phyloP scores from a whole-genome alignment of 495 filamentous ascomycete genomes.

The Pseudoneurospora amorphoporcata region DNA sequence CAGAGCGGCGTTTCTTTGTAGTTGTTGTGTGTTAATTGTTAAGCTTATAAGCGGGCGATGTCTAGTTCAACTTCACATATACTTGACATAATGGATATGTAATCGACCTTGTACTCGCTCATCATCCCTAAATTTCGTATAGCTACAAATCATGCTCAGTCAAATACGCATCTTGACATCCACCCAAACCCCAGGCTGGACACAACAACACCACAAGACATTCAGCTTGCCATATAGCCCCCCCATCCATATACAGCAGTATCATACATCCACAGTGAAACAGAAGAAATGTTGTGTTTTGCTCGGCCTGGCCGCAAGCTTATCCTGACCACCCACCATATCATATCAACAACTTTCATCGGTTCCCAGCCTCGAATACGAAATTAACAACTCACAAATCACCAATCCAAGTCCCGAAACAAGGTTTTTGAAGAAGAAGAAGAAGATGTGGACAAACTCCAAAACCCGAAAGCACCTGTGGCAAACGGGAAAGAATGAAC shows the following conservation, averaged over 20 bases:
- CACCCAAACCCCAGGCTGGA: background rate
- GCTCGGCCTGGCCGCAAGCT: background rate
- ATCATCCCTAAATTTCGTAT: background rate
- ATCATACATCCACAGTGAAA: background rate
- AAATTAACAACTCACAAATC: background rate
- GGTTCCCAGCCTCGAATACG: background rate
- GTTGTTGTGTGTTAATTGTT: background rate
- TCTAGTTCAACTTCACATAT: too few species aligned
- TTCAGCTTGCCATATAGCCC: background rate
- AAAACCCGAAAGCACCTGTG: slow-evolving; percentile 17
- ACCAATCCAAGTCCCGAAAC: background rate
- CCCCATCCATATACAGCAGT: background rate
- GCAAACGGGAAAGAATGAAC: slow-evolving; percentile 17
- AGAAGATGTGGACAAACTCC: slow-evolving; percentile 8
- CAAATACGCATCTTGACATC: background rate
- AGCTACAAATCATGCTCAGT: background rate
- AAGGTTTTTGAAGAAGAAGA: background rate
- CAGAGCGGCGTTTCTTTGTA: background rate
- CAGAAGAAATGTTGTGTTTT: background rate
- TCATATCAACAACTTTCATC: background rate
- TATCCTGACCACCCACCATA: background rate
- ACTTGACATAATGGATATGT: too few species aligned
- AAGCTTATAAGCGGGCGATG: background rate
- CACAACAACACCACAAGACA: background rate
- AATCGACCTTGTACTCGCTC: too few species aligned